Evolutionary conservation across 495 filamentous ascomycete species (phyloP), one percentile per base, ranked within the genome.

Genomic region (Hypomontagnella monticulosa): DNA sequence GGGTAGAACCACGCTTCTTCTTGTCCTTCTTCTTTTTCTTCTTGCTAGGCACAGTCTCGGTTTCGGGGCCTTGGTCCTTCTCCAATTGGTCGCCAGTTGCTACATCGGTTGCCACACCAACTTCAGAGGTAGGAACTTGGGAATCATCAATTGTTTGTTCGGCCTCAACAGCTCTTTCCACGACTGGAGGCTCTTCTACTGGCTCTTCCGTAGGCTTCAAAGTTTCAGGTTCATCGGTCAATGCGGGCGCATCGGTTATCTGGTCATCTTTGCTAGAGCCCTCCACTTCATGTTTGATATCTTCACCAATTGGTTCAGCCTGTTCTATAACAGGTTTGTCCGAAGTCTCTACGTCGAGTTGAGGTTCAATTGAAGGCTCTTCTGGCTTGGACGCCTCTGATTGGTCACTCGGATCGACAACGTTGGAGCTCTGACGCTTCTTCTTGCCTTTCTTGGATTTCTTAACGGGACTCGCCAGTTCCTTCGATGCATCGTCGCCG

Each of bases 391-490:
- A 11, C n/a, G 44, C n/a, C 41, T 63, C 61, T 38, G 41, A 38
- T 43, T 59, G 53, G 15, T 55, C 14, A 9, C 27, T 33, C 18
- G 44, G 14, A 11, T 14, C 38, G 19, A 19, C 16, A 32, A 16
- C 10, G 20, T 55, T 51, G 27, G 65, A 61, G 12, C 46, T 60
- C 50, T 74, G 67, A 18, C 65, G 59, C 57, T 75, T 75, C 60
- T 78, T 74, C 61, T 75, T 69, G 16, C 61, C 54, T 44, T 71
- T 70, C 44, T 71, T 65, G 46, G 61, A 50, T 19, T 61, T 63
- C 42, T 43, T 30, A 20, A 27, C 47, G 30, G 54, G 15, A 12
- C 42, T 54, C 11, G 41, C 57, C 37, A 41, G 23, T 20, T 65
- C 59, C 23, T 41, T n/a, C 37, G 16, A 40, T 3, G 14, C 15